phyloP scores from a whole-genome alignment of 2,329 filamentous ascomycete genomes.

The Penicillium oxalicum region DNA sequence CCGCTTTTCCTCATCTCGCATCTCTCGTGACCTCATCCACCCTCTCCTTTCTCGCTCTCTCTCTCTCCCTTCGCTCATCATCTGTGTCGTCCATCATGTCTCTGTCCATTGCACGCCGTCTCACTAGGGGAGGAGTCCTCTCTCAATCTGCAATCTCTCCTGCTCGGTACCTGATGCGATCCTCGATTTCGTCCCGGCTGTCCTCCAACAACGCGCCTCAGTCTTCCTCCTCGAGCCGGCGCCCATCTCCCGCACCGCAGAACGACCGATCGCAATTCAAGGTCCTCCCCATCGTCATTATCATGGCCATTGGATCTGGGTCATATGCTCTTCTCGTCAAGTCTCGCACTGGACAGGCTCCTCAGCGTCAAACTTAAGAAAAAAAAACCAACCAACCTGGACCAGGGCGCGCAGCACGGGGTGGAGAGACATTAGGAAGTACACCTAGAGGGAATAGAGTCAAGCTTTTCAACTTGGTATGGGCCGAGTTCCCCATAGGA shows the following conservation, averaged over 20 bases:
- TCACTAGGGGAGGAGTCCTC: constrained; percentile 12
- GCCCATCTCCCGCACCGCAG: constrained; percentile 20
- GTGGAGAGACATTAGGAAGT: too few species aligned
- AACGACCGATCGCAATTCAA: constrained; percentile 35
- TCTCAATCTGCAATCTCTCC: constrained; percentile 10
- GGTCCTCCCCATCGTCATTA: constrained; percentile 39
- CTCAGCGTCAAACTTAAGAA: constrained; percentile 9
- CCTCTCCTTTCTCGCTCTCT: background rate
- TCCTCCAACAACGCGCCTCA: constrained; percentile 13
- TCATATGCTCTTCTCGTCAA: constrained; percentile 49
- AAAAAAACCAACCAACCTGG: background rate
- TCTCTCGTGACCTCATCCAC: background rate
- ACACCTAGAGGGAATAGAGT: too few species aligned
- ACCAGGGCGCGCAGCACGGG: background rate
- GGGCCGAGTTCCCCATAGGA: too few species aligned
- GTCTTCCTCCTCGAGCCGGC: constrained; percentile 5
- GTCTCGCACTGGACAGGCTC: constrained; percentile 33
- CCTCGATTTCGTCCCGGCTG: constrained; percentile 13
- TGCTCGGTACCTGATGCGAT: constrained; percentile 7
- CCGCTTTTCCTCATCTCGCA: too few species aligned
- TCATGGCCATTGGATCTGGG: constrained; percentile 45
- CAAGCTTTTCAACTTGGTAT: too few species aligned
- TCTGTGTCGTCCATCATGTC: constrained; percentile 8
- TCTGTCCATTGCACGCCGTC: constrained; percentile 11
- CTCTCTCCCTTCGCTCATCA: background rate